Percentiles rank a stretch among this genome's conserved stretches.
phyloP scores from a whole-genome alignment of 23 red algal genomes.

The Gracilaria vermiculophylla region DNA sequence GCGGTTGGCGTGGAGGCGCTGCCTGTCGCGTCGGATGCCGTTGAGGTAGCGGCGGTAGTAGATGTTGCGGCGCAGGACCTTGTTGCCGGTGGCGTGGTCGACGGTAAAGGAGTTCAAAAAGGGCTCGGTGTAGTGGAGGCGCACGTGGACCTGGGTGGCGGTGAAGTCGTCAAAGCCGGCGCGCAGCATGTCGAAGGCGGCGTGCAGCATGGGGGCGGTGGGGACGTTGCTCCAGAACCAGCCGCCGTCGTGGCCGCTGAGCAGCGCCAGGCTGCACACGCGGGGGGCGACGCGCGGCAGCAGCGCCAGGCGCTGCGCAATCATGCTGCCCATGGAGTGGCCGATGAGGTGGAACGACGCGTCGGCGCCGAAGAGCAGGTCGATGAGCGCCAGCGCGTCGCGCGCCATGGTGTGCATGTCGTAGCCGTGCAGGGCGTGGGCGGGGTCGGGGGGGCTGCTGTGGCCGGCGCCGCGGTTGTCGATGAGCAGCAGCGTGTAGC shows the following conservation, averaged over 20 bases:
- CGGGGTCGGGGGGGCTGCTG: not conserved
- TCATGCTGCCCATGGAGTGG: slow-evolving; percentile 57
- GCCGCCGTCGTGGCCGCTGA: slow-evolving; percentile 38
- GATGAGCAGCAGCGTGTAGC: slow-evolving; percentile 25
- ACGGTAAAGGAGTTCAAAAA: not conserved
- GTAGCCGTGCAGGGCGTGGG: not conserved
- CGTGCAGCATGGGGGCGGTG: not conserved
- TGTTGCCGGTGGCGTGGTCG: not conserved
- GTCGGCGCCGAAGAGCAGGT: slow-evolving; percentile 1
- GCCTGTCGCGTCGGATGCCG: slow-evolving; percentile 29
- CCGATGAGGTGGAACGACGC: slow-evolving; percentile 18
- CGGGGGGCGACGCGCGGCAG: not conserved
- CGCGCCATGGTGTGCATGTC: slow-evolving; percentile 29
- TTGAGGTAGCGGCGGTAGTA: not conserved
- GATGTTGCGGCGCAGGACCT: not conserved
- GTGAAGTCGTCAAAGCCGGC: slow-evolving; percentile 43
- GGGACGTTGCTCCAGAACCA: slow-evolving; percentile 53
- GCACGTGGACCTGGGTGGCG: slow-evolving; percentile 11
- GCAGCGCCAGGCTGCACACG: slow-evolving; percentile 6
- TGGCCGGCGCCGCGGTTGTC: slow-evolving; percentile 49
- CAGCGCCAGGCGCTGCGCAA: slow-evolving; percentile 25
- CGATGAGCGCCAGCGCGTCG: slow-evolving; percentile 24
- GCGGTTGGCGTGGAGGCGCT: not conserved
- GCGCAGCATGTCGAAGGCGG: slow-evolving; percentile 14
- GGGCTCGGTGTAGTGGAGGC: slow-evolving; percentile 26